Evolutionary conservation across 2,329 filamentous ascomycete genomes (phyloP).

Genomic region (Aureobasidium lini): DNA sequence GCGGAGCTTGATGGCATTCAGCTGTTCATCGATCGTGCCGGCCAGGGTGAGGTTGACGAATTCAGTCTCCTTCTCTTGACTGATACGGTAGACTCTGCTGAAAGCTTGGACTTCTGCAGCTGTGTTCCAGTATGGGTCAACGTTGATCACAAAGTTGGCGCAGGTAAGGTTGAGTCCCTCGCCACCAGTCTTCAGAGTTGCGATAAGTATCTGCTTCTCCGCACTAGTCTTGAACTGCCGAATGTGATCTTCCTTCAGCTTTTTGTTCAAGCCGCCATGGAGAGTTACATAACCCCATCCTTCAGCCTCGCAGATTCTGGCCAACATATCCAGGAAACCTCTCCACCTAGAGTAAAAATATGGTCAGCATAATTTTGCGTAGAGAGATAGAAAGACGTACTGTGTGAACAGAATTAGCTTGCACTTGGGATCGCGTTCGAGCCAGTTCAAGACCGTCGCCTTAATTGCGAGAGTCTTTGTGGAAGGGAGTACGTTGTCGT

Average conservation of each 20-base stretch:
- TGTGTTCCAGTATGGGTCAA: conserved; percentile 46
- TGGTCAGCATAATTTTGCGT: no score
- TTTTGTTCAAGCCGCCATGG: conserved; percentile 41
- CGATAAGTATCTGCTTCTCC: conserved; percentile 43
- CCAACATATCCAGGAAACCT: conserved; percentile 45
- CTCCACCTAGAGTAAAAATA: no score
- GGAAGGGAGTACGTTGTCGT: conserved; percentile 34
- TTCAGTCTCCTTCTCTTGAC: conserved; percentile 53
- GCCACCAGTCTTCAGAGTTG: conserved; percentile 51
- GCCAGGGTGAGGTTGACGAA: conserved; percentile 51
- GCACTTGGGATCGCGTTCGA: conserved; percentile 32
- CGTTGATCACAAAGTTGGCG: conserved; percentile 42
- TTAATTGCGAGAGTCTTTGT: conserved; percentile 42
- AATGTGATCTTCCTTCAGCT: conserved; percentile 40
- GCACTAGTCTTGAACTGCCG: conserved; percentile 37
- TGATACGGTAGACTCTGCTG: conserved; percentile 56
- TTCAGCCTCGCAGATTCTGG: conserved; percentile 42
- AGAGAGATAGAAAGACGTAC: no score
- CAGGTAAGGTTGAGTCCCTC: conserved; percentile 53
- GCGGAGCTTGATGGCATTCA: conserved; percentile 47
- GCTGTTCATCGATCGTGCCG: conserved; percentile 50
- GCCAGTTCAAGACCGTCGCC: conserved; percentile 39
- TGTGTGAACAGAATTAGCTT: conserved; percentile 58
- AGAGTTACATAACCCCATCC: conserved; percentile 43
- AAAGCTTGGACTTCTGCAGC: conserved; percentile 36